Base-by-base conservation (phyloP, 805 yeast species). In the Nakazawaea laoshanensis region DNA sequence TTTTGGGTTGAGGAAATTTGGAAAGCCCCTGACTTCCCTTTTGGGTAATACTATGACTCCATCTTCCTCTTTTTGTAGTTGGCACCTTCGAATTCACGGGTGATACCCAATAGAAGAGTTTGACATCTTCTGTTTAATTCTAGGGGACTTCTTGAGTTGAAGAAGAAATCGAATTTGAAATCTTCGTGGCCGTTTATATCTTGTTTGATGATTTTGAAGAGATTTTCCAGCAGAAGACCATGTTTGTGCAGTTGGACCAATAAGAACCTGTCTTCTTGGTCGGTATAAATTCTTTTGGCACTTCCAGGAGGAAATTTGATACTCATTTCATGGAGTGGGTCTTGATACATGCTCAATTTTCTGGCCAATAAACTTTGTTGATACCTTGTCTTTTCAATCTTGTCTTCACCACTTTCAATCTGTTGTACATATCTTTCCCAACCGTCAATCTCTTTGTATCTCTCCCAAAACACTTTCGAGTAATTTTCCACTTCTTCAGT, bases 221-320 rank as follows among this genome's bases (percentile, higher is more conserved):
- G 57, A 33, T 70, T 65, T 16, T 74, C 77, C 29, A 71, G 59
- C 45, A 70, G 61, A 17, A 82, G 51, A 0, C 94, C 94, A 42
- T 70, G 65, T 43, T 77, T 77, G 50, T 77, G 65, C 1, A 78
- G 79, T 35, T 73, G 68, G 19, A 67, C 44, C 31, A 83, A 48
- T 17, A 83, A 57, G 44, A 76, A 83, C 33, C 84, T 63, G 48
- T 83, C 94, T 48, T 83, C 94, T 0, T 67, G 52, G 20, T 72
- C 70, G 7, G 83, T 74, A 45, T 79, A 83, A 7, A 80, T 66
- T 43, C 87, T 59, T 47, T 82, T 80, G 9, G 92, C 80, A 49
- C 80, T 82, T 48, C 81, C 82, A n/a, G 88, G 88, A 0, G 92
- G 89, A 39, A 80, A 83, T 35, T 72, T 80, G 16, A 83, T 75